Evolutionary conservation across 495 filamentous ascomycete genomes (phyloP), one percentile per base, ranked within the genome.

Genomic region (Penicillium riverlandense): DNA sequence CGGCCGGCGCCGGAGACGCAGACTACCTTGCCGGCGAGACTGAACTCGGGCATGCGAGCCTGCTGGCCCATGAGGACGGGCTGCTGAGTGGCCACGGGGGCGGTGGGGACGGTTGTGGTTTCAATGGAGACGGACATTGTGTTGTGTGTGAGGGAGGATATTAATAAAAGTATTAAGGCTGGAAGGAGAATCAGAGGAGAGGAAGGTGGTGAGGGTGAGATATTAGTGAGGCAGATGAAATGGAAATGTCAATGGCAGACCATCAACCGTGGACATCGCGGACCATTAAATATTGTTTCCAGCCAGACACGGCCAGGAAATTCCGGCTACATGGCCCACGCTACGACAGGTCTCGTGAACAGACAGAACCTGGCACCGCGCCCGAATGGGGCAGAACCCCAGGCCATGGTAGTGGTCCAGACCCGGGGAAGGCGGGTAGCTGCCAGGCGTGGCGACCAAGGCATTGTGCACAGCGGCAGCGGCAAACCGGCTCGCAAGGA

Each of bases 1-100:
- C 86, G 79, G 3, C 79, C 89, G 43, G 77, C 89, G 28, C 89
- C 89, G 2, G 85, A 86, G 6, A 95, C 81, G 27, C 86, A 56
- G 31, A 94, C 73, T 7, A 94, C 84, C 54, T 85, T 89, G 59
- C 80, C 81, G 15, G 74, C 73, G 51, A 95, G 75, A 59, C 73
- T 83, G 71, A 94, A 95, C 52, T 94, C 88, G 16, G 85, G 80
- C 43, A 91, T 72, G 35, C 72, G 55, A 36, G 66, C 58, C 49
- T 60, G 62, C 36, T 66, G 60, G 44, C 66, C 70, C 46, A 71
- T 38, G 11, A 50, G 33, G 39, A 62, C 43, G 12, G 58, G 52
- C 37, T 22, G 22, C 22, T 63, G 45, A 16, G 52, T 7, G 33
- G 59, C 41, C 43, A 47, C 47, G 28, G 55, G 52, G 35, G 62